Percentiles rank a stretch among this genome's conserved stretches.
phyloP scores from a whole-genome alignment of 2,329 filamentous ascomycete species.

The Trichoderma afroharzianum region DNA sequence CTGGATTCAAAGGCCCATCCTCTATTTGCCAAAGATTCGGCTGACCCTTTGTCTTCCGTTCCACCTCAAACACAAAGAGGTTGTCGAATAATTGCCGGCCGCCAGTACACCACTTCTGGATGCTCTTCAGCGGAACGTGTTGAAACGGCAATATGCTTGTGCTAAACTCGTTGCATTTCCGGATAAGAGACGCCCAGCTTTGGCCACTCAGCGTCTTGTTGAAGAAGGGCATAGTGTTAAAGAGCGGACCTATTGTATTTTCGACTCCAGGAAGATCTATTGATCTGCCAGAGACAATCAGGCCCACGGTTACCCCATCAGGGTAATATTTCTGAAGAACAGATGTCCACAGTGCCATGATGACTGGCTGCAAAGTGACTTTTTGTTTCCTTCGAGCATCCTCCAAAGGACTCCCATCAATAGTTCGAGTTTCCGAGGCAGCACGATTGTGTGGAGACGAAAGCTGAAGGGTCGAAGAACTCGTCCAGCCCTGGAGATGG shows the following conservation, averaged over 20 bases:
- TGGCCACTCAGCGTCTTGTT: conserved; percentile 41
- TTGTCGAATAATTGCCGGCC: conserved; percentile 68
- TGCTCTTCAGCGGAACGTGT: conserved; percentile 66
- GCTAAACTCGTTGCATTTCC: conserved; percentile 67
- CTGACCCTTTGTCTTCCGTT: conserved; percentile 30
- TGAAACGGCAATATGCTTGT: conserved; percentile 66
- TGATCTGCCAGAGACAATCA: conserved; percentile 75
- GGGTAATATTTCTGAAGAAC: conserved; percentile 53
- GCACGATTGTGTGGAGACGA: conserved; percentile 1
- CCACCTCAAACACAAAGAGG: conserved; percentile 75
- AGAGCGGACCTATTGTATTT: conserved; percentile 72
- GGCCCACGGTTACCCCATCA: conserved; percentile 57
- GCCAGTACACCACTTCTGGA: conserved; percentile 72
- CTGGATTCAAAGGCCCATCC: conserved; percentile 48
- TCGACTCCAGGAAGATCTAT: conserved; percentile 65
- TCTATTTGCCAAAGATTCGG: conserved; percentile 52
- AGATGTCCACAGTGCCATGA: conserved; percentile 71
- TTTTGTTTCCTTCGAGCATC: conserved; percentile 54
- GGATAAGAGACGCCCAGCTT: conserved; percentile 59
- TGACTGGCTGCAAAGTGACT: conserved; percentile 73
- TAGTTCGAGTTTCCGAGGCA: conserved; percentile 18
- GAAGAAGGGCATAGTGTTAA: conserved; percentile 82
- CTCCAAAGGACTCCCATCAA: conserved; percentile 47
- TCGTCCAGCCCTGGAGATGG: conserved; percentile 43
- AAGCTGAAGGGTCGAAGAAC: conserved; percentile 20